These are phyloP conservation scores for Xylaria sp. DNA, from an alignment of 2,329 filamentous ascomycete species.

Conservation along the genomic window DNA sequence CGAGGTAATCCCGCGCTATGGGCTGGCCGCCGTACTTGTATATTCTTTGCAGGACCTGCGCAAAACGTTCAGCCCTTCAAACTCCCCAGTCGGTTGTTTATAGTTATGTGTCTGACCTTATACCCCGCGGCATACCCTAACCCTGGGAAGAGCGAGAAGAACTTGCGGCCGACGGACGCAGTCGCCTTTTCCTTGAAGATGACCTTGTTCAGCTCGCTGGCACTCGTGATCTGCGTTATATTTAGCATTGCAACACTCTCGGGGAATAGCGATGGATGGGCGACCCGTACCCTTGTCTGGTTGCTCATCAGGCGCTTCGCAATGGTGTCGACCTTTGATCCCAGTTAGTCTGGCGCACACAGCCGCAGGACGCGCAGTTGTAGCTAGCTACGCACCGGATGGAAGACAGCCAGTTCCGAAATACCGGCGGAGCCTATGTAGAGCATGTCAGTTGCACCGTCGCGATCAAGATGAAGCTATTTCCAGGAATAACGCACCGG, in stretches of 20 bases:
- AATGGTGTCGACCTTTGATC: slow-evolving; percentile 84
- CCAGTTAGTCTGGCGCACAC: slow-evolving; percentile 29
- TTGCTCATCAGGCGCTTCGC: slow-evolving; percentile 99
- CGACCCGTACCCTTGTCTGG: slow-evolving; percentile 66
- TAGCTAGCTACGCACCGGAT: slow-evolving; percentile 63
- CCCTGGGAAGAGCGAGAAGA: slow-evolving; percentile 94
- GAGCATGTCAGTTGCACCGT: slow-evolving; percentile 17
- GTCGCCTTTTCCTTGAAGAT: slow-evolving; percentile 89
- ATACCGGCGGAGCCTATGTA: slow-evolving; percentile 59
- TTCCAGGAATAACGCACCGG: slow-evolving; percentile 61
- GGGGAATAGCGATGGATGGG: not conserved
- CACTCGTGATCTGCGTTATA: slow-evolving; percentile 24
- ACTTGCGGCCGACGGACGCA: slow-evolving; percentile 73
- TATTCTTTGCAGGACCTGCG: slow-evolving; percentile 82
- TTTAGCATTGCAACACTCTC: slow-evolving; percentile 19
- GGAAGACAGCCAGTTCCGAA: slow-evolving; percentile 72
- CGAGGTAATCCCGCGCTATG: slow-evolving; percentile 87
- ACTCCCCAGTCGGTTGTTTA: not conserved
- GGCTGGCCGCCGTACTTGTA: slow-evolving; percentile 99
- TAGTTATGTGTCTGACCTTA: slow-evolving; percentile 62
- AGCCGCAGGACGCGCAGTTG: slow-evolving; percentile 12
- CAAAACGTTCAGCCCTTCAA: slow-evolving; percentile 5
- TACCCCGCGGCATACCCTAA: slow-evolving; percentile 97
- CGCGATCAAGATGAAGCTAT: not conserved
- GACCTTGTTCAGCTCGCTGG: slow-evolving; percentile 77